These are phyloP conservation scores for Asclepias syriaca DNA, from an alignment of 257 asterid genomes.

Conservation along the genomic window DNA sequence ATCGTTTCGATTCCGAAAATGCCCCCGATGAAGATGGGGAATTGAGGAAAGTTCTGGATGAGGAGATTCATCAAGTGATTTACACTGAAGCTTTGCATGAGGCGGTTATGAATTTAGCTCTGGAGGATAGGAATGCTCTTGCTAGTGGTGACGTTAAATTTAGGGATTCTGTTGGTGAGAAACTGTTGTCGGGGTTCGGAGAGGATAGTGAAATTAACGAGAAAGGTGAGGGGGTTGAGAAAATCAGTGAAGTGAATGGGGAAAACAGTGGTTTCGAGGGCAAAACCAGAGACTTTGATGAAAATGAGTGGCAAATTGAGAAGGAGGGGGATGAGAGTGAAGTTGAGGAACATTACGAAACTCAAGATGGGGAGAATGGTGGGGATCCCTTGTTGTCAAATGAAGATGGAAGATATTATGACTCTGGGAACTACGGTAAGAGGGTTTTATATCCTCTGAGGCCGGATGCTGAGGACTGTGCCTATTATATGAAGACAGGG, in stretches of 20 bases:
- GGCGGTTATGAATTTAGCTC: slow-evolving; percentile 31
- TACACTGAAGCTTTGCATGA: slow-evolving; percentile 18
- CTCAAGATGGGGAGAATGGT: slow-evolving; percentile 18
- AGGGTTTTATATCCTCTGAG: slow-evolving; percentile 57
- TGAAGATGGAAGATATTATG: slow-evolving; percentile 12
- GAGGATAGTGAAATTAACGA: slow-evolving; percentile 5
- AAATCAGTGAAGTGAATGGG: slow-evolving; percentile 6
- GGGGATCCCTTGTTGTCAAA: background rate
- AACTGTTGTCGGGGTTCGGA: background rate
- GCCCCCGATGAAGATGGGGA: slow-evolving; percentile 21
- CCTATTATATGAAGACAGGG: slow-evolving; percentile 67
- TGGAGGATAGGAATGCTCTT: slow-evolving; percentile 8
- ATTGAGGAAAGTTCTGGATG: slow-evolving; percentile 22
- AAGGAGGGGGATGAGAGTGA: slow-evolving; percentile 2
- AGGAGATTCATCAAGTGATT: slow-evolving; percentile 20
- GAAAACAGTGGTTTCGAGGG: slow-evolving; percentile 12
- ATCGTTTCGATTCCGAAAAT: slow-evolving; percentile 16
- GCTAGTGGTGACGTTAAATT: background rate
- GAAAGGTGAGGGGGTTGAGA: slow-evolving; percentile 16
- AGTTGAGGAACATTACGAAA: slow-evolving; percentile 6
- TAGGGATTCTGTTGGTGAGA: background rate
- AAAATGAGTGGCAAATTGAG: slow-evolving; percentile 1
- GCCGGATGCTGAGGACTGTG: slow-evolving; percentile 85
- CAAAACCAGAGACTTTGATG: slow-evolving; percentile 12
- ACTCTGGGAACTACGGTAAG: slow-evolving; percentile 18